phyloP scores from a whole-genome alignment of 1,284 basidiomycete genomes.

The Sphaerobolus stellatus region DNA sequence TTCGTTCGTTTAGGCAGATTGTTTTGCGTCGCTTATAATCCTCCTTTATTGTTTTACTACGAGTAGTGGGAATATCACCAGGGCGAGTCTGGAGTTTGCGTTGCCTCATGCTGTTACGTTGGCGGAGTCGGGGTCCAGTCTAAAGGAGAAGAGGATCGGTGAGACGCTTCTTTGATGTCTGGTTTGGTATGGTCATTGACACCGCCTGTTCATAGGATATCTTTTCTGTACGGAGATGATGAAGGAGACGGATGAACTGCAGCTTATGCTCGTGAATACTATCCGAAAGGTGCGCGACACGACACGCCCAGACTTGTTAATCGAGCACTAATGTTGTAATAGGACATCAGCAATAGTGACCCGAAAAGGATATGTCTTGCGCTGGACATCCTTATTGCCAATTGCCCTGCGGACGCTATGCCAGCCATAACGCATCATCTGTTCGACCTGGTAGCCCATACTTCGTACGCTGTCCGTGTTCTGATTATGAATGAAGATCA shows the following conservation, averaged over 20 bases:
- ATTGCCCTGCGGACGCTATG: constrained; percentile 60
- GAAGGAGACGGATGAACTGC: constrained; percentile 62
- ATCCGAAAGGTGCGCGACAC: constrained; percentile 60
- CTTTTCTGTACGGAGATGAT: constrained; percentile 72
- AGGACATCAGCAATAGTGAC: constrained; percentile 73
- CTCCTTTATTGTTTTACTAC: constrained; percentile 67
- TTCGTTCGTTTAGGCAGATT: constrained; percentile 20
- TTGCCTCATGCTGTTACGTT: constrained; percentile 69
- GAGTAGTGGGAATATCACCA: constrained; percentile 38
- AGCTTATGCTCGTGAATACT: constrained; percentile 81
- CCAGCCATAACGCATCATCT: constrained; percentile 71
- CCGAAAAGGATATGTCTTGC: constrained; percentile 63
- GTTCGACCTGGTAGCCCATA: constrained; percentile 60
- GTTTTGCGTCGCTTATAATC: constrained; percentile 45
- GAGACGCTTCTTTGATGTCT: constrained; percentile 12
- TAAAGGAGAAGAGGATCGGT: constrained; percentile 72
- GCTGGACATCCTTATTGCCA: constrained; percentile 61
- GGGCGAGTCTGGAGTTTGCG: constrained; percentile 58
- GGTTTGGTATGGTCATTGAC: constrained; percentile 7
- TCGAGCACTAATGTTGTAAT: constrained; percentile 4
- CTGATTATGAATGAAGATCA: constrained; percentile 4
- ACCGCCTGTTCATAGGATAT: constrained; percentile 52
- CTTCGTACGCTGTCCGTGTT: constrained; percentile 54
- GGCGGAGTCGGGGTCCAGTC: constrained; percentile 59
- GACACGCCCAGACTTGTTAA: neutral